Percentiles rank a stretch among this genome's conserved stretches.
phyloP scores from a whole-genome alignment of 805 yeast genomes.

The Torulaspora franciscae region DNA sequence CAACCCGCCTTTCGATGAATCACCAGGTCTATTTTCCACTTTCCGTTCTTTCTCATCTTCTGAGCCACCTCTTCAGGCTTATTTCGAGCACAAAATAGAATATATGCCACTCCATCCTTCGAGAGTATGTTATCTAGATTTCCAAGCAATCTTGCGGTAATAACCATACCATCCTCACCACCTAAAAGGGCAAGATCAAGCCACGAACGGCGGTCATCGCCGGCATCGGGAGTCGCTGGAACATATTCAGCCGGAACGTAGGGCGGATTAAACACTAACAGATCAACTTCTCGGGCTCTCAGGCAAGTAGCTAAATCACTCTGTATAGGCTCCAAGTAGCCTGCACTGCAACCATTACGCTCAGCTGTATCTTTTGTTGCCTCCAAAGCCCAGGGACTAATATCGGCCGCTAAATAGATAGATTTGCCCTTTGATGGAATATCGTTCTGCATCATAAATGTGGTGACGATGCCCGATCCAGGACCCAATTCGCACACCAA shows the following conservation, averaged over 20 bases:
- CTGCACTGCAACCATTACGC: slow-evolving; percentile 30
- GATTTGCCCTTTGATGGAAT: slow-evolving; percentile 40
- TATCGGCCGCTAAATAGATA: slow-evolving; percentile 64
- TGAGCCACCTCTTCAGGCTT: slow-evolving; percentile 59
- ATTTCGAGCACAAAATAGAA: slow-evolving; percentile 88
- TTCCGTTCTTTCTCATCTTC: slow-evolving; percentile 40
- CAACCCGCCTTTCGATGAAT: slow-evolving; percentile 84
- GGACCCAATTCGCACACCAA: slow-evolving; percentile 80
- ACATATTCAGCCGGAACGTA: slow-evolving; percentile 85
- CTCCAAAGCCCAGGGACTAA: slow-evolving; percentile 72
- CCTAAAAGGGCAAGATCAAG: slow-evolving; percentile 87
- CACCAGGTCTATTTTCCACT: slow-evolving; percentile 54
- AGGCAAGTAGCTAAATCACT: slow-evolving; percentile 54
- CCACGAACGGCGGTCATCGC: slow-evolving; percentile 58
- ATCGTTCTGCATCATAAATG: slow-evolving; percentile 58
- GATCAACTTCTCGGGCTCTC: slow-evolving; percentile 48
- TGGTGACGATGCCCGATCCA: slow-evolving; percentile 85
- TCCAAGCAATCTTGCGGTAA: slow-evolving; percentile 62
- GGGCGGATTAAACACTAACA: slow-evolving; percentile 90
- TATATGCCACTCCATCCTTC: slow-evolving; percentile 69
- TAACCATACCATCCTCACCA: slow-evolving; percentile 85
- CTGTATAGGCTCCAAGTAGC: slow-evolving; percentile 47
- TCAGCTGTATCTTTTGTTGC: slow-evolving; percentile 45
- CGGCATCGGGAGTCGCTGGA: slow-evolving; percentile 50
- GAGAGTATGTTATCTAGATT: slow-evolving; percentile 50